phyloP scores from a whole-genome alignment of 2,329 filamentous ascomycete species.

The Arthrobotrys sphaeroides region DNA sequence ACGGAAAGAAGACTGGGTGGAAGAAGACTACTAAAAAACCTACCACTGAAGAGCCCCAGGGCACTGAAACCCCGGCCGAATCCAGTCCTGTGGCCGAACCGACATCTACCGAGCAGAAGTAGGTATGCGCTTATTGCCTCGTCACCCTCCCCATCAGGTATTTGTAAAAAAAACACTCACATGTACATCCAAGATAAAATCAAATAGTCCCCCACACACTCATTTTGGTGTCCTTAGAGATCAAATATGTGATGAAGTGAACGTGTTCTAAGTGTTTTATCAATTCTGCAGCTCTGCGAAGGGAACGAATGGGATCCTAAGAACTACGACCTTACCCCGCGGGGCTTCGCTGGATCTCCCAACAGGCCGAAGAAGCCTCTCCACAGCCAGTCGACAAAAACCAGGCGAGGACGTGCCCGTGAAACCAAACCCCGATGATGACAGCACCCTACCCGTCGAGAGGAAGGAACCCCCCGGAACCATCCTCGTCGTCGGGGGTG shows the following conservation, averaged over 20 bases:
- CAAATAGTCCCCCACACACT: background rate
- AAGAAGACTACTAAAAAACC: too few relatives aligned
- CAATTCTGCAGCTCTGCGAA: background rate
- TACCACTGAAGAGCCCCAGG: too few relatives aligned
- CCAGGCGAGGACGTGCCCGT: background rate
- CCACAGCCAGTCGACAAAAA: background rate
- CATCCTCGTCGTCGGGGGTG: conserved; percentile 41
- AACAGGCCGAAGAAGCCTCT: background rate
- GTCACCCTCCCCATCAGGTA: background rate
- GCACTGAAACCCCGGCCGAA: too few relatives aligned
- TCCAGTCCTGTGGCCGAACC: too few relatives aligned
- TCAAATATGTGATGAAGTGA: background rate
- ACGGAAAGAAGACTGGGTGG: too few relatives aligned
- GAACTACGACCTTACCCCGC: background rate
- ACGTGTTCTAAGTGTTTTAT: background rate
- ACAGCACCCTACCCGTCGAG: background rate
- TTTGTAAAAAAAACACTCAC: background rate
- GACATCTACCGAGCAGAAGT: background rate
- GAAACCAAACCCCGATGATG: background rate
- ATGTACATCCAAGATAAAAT: background rate
- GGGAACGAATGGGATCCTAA: background rate
- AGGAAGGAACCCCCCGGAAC: background rate
- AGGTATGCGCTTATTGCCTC: conserved; percentile 2
- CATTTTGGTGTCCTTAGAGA: background rate
- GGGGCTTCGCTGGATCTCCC: background rate